Evolutionary conservation across 2,329 filamentous ascomycete species (phyloP).

Genomic region (Cladosporium sp.): DNA sequence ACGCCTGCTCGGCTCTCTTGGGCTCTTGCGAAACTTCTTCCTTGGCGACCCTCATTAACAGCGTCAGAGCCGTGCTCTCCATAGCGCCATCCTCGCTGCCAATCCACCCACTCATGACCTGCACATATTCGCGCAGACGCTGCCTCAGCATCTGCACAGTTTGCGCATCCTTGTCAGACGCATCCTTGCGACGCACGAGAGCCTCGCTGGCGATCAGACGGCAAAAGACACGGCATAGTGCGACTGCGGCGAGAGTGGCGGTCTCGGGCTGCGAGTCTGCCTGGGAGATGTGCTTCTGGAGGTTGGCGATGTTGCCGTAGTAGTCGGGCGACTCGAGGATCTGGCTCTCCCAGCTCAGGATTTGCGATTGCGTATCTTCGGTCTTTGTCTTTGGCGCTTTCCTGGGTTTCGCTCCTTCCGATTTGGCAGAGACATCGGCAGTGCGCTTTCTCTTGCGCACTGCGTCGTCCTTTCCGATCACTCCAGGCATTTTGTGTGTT

Average conservation of each 20-base stretch:
- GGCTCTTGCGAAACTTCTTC: constrained; percentile 65
- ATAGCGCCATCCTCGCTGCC: constrained; percentile 60
- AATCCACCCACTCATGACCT: constrained; percentile 59
- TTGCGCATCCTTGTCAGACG: constrained; percentile 71
- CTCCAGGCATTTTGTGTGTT: constrained; percentile 39
- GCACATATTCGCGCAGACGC: constrained; percentile 66
- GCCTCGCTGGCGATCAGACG: constrained; percentile 73
- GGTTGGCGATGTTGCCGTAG: constrained; percentile 82
- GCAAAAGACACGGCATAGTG: constrained; percentile 83
- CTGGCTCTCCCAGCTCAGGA: constrained; percentile 74
- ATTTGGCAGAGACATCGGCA: constrained; percentile 22
- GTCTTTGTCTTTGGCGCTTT: constrained; percentile 43
- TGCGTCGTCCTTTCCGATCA: constrained; percentile 28
- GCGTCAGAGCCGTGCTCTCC: constrained; percentile 68
- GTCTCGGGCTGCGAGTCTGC: constrained; percentile 56
- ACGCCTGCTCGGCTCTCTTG: constrained; percentile 58
- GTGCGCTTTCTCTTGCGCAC: constrained; percentile 48
- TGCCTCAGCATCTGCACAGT: constrained; percentile 78
- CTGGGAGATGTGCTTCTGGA: constrained; percentile 59
- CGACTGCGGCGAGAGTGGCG: constrained; percentile 64
- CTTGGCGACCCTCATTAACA: constrained; percentile 83
- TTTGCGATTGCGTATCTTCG: constrained; percentile 60
- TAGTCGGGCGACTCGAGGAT: constrained; percentile 84
- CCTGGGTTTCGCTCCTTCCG: constrained; percentile 34
- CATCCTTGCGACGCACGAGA: constrained; percentile 64